These are phyloP conservation scores for Lactifluus hygrophoroides DNA, from an alignment of 768 basidiomycete genomes.

Conservation along the genomic window DNA sequence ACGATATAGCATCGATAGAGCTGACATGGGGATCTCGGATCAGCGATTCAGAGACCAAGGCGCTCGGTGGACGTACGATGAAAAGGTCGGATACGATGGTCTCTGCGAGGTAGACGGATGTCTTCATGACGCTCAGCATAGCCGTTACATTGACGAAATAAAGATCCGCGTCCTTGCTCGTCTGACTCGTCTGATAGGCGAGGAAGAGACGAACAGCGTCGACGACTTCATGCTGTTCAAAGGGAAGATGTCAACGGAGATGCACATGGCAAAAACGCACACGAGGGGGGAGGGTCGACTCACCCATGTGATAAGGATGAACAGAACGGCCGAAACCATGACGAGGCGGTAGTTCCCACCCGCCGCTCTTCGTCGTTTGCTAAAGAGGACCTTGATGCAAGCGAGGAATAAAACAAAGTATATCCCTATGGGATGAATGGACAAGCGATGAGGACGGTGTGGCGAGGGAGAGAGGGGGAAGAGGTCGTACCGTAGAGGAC, in stretches of 20 bases:
- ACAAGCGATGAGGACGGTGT: background rate
- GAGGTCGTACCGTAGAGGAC: conserved; percentile 8
- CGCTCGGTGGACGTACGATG: conserved; percentile 1
- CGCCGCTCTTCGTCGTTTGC: conserved; percentile 1
- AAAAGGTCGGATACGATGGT: conserved; percentile 17
- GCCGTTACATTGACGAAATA: background rate
- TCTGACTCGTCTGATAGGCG: background rate
- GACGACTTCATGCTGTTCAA: conserved; percentile 9
- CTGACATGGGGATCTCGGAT: background rate
- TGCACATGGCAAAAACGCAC: too few relatives aligned
- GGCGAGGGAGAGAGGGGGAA: background rate
- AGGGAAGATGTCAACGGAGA: background rate
- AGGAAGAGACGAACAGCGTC: conserved; percentile 3
- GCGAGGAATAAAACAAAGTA: conserved; percentile 9
- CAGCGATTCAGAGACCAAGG: background rate
- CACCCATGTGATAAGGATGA: conserved; percentile 16
- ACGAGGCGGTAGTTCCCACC: conserved; percentile 14
- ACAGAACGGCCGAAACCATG: conserved; percentile 1
- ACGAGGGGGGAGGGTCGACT: background rate
- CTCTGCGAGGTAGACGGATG: conserved; percentile 9
- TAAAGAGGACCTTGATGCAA: conserved; percentile 13
- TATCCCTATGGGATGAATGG: background rate
- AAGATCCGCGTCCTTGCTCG: background rate
- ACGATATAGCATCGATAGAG: conserved; percentile 19
- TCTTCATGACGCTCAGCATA: conserved; percentile 11